Conservation (phyloP, 2,329 filamentous ascomycete species). For the Davidsoniella virescens region DNA sequence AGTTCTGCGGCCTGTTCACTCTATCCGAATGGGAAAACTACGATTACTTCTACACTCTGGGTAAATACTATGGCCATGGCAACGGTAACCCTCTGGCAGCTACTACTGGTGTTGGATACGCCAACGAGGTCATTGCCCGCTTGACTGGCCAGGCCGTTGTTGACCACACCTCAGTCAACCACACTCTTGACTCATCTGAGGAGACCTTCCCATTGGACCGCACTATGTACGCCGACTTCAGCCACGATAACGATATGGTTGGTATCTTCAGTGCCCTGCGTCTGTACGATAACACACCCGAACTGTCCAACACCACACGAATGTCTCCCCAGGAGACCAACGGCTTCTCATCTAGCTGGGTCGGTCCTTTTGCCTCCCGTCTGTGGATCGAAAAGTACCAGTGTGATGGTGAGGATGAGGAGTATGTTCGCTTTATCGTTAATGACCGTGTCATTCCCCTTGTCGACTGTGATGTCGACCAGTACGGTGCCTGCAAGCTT, state of each 20-base stretch:
- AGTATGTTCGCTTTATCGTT: constrained; percentile 62
- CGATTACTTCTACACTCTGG: constrained; percentile 63
- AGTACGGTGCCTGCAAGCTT: constrained; percentile 53
- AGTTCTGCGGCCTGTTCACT: constrained; percentile 64
- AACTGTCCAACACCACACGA: constrained; percentile 34
- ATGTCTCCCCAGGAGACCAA: constrained; percentile 35
- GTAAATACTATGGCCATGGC: constrained; percentile 73
- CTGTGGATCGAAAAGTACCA: constrained; percentile 79
- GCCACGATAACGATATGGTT: constrained; percentile 79
- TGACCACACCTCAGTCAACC: constrained; percentile 63
- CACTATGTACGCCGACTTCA: constrained; percentile 72
- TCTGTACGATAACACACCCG: constrained; percentile 50
- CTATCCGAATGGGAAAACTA: constrained; percentile 59
- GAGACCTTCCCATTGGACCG: constrained; percentile 57
- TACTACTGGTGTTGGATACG: constrained; percentile 74
- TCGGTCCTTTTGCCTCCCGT: constrained; percentile 65
- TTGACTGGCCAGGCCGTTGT: constrained; percentile 52
- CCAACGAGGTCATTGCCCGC: constrained; percentile 73
- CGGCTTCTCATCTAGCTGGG: constrained; percentile 62
- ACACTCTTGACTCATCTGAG: constrained; percentile 51
- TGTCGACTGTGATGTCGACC: constrained; percentile 52
- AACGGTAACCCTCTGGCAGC: constrained; percentile 63
- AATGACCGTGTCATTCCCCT: constrained; percentile 71
- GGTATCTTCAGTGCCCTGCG: constrained; percentile 62
- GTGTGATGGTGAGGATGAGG: constrained; percentile 42